A percentile compares a stretch with the other conserved stretches of the same genome.
Conservation (phyloP, 495 filamentous ascomycete genomes). For the Hypoxylon intermedium region DNA sequence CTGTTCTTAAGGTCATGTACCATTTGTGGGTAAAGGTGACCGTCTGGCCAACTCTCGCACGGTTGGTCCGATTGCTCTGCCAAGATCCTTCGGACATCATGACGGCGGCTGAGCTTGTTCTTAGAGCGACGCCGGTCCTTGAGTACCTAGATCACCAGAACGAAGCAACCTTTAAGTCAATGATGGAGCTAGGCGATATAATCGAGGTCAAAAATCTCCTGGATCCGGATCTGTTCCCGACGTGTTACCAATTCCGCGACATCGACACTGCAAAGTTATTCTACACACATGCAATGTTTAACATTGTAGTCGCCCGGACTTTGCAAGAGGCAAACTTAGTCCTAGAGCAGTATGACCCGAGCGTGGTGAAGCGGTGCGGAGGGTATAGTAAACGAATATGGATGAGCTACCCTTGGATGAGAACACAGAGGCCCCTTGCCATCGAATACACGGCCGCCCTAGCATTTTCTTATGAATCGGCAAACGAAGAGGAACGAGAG, state of each 20-base stretch:
- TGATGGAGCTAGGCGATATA: constrained; percentile 33
- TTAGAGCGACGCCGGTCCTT: constrained; percentile 28
- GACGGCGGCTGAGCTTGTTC: constrained; percentile 30
- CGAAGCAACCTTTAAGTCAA: constrained; percentile 24
- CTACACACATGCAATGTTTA: constrained; percentile 34
- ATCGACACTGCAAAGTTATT: constrained; percentile 41
- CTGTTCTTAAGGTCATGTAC: constrained; percentile 34
- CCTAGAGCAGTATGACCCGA: constrained; percentile 17
- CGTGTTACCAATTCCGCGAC: constrained; percentile 36
- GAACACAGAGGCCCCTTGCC: constrained; percentile 30
- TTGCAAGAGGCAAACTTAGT: constrained; percentile 36
- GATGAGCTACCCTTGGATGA: constrained; percentile 39
- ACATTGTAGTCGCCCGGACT: constrained; percentile 29
- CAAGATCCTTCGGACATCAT: constrained; percentile 31
- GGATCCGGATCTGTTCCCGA: constrained; percentile 31
- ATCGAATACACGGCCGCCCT: constrained; percentile 39
- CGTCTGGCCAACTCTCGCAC: constrained; percentile 35
- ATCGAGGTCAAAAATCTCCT: constrained; percentile 22
- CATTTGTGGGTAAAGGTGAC: constrained; percentile 39
- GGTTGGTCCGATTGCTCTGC: constrained; percentile 25
- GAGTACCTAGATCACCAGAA: constrained; percentile 28
- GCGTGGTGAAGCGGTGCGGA: constrained; percentile 30
- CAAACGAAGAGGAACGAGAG: constrained; percentile 35
- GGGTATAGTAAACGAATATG: constrained; percentile 38
- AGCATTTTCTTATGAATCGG: constrained; percentile 42